Conservation (phyloP, 768 basidiomycete genomes). For the Suillus americanus region DNA sequence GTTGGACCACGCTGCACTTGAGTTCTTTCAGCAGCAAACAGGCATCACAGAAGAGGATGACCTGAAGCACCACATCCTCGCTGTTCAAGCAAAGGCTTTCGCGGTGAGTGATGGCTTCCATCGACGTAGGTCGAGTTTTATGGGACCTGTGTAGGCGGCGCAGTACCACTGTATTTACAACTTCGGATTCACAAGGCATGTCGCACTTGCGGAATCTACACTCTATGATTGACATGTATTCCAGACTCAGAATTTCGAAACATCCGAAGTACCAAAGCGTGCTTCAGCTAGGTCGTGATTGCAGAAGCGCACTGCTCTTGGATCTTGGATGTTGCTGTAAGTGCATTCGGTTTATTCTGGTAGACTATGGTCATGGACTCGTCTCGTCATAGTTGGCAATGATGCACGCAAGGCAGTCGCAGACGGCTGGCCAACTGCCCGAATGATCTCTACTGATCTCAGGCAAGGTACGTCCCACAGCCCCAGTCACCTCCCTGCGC, state of each 20-base stretch:
- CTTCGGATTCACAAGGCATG: slow-evolving; percentile 20
- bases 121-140: not conserved
- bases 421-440: slow-evolving; percentile 41
- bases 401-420: slow-evolving; percentile 39
- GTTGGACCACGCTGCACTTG: slow-evolving; percentile 10
- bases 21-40: slow-evolving; percentile 30
- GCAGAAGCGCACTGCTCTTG: slow-evolving; percentile 37
- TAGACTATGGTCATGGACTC: not conserved
- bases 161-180: slow-evolving; percentile 25
- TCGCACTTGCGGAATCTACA: not conserved
- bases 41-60: slow-evolving; percentile 30
- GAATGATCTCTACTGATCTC: slow-evolving; percentile 40
- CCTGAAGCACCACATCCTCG: slow-evolving; percentile 33
- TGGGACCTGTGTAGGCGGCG: slow-evolving; percentile 13
- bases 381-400: slow-evolving; percentile 35
- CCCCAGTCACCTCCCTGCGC: not conserved
- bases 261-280: slow-evolving; percentile 24
- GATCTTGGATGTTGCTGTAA: slow-evolving; percentile 47
- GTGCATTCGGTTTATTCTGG: slow-evolving; percentile 8
- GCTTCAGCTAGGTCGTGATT: slow-evolving; percentile 36
- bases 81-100: slow-evolving; percentile 34
- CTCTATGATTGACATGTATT: not conserved
- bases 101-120: slow-evolving; percentile 19
- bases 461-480: slow-evolving; percentile 27
- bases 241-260: slow-evolving; percentile 21